Percentiles rank a stretch among this genome's conserved stretches.
Evolutionary conservation across 1,284 basidiomycete genomes (phyloP).

Genomic region (Rhodotorula sp.): DNA sequence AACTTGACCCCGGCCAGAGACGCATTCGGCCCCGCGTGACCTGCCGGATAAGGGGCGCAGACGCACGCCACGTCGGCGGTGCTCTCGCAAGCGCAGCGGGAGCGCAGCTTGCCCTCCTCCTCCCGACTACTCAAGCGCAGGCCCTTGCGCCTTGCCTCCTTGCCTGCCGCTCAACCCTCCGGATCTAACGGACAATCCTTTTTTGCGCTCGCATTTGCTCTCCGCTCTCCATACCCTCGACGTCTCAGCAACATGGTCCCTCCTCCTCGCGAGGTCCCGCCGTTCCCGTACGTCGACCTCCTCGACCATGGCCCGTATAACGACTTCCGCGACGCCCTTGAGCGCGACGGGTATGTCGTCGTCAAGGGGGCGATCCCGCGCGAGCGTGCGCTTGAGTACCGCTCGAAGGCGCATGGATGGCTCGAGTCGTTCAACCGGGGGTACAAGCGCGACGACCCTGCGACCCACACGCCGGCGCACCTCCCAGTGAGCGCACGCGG

Average conservation of each 20-base stretch:
- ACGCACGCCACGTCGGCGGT: too few relatives aligned
- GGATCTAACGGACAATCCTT: too few relatives aligned
- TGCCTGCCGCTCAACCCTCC: too few relatives aligned
- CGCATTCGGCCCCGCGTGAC: too few relatives aligned
- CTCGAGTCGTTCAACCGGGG: slow-evolving; percentile 47
- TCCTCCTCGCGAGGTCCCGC: slow-evolving; percentile 8
- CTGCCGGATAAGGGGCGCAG: too few relatives aligned
- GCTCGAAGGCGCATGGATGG: slow-evolving; percentile 45
- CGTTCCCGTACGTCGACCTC: slow-evolving; percentile 31
- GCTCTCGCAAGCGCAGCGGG: too few relatives aligned
- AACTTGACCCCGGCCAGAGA: too few relatives aligned
- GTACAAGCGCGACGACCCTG: slow-evolving; percentile 46
- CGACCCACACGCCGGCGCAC: slow-evolving; percentile 44
- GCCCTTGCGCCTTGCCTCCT: too few relatives aligned
- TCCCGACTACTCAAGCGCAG: too few relatives aligned
- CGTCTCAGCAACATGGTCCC: not conserved
- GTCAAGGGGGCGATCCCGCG: slow-evolving; percentile 47
- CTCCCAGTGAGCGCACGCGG: slow-evolving; percentile 42
- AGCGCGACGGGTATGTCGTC: slow-evolving; percentile 46
- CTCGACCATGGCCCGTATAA: slow-evolving; percentile 25
- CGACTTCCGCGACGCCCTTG: slow-evolving; percentile 48
- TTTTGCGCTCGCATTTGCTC: too few relatives aligned
- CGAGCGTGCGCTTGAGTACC: slow-evolving; percentile 44
- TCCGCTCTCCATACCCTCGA: too few relatives aligned
- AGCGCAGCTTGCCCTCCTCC: too few relatives aligned